These are phyloP conservation scores for Phytophthora vignae DNA, from an alignment of 352 stramenopile species.

Conservation along the genomic window DNA sequence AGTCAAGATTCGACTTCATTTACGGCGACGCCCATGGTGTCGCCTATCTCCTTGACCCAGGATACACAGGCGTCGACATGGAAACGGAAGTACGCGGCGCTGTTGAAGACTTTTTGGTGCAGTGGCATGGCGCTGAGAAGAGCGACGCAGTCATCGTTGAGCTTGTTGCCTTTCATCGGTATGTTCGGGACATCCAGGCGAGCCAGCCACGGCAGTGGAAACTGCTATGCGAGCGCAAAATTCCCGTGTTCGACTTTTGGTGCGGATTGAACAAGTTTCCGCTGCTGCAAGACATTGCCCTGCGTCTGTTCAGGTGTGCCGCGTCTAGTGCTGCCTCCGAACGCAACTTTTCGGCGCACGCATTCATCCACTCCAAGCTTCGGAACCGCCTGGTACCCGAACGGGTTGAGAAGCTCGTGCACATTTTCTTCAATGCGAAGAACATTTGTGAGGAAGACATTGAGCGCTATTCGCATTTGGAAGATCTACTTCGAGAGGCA, in stretches of 20 bases:
- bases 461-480: too few relatives aligned
- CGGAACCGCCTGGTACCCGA: too few relatives aligned
- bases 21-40: not conserved
- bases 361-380: too few relatives aligned
- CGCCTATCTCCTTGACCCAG: not conserved
- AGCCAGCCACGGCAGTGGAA: not conserved
- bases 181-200: not conserved
- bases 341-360: not conserved
- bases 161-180: not conserved
- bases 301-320: not conserved
- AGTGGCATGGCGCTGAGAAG: not conserved
- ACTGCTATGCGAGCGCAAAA: not conserved
- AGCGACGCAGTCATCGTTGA: not conserved
- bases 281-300: not conserved
- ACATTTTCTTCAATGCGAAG: too few relatives aligned
- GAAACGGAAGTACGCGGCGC: not conserved
- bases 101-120: not conserved
- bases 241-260: not conserved
- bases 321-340: not conserved
- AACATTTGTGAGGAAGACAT: too few relatives aligned
- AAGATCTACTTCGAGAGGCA: too few relatives aligned
- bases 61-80: not conserved
- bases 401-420: too few relatives aligned
- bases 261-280: not conserved
- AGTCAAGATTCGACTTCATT: not conserved